Evolutionary conservation across 345 rosid species (phyloP).

Genomic region (Salix viminalis): DNA sequence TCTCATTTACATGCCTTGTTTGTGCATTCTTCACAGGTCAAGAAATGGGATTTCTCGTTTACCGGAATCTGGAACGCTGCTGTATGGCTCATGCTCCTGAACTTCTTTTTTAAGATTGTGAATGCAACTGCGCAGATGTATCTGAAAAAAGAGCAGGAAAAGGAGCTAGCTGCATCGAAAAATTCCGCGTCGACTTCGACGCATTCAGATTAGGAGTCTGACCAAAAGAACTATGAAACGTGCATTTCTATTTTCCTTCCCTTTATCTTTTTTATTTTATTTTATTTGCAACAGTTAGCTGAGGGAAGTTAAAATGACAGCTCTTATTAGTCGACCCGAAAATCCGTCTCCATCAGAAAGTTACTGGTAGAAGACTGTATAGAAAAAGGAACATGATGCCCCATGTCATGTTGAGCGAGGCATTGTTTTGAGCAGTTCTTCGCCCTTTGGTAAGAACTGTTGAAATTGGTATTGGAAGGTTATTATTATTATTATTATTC

Average conservation of each 20-base stretch:
- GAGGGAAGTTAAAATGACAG: conserved; percentile 2
- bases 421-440: conserved; percentile 15
- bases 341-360: conserved; percentile 10
- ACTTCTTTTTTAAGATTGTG: conserved; percentile 75
- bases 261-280: not conserved
- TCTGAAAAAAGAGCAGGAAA: conserved; percentile 70
- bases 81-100: conserved; percentile 96
- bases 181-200: conserved; percentile 19
- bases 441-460: not conserved
- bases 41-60: conserved; percentile 78
- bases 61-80: conserved; percentile 76
- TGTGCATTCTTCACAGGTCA: conserved; percentile 40
- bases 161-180: conserved; percentile 42
- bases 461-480: conserved; percentile 15
- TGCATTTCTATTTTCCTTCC: not conserved
- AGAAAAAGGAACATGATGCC: conserved; percentile 24
- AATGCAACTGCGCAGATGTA: conserved; percentile 73
- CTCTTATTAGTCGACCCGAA: not conserved
- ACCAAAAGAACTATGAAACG: conserved; percentile 5
- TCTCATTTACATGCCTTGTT: not conserved
- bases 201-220: conserved; percentile 35
- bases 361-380: conserved; percentile 26
- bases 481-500: conserved; percentile 1
- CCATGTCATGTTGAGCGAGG: not conserved
- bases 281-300: not conserved